Evolutionary conservation across 352 stramenopile genomes (phyloP).

Genomic region (Globisporangium uncinulatum): DNA sequence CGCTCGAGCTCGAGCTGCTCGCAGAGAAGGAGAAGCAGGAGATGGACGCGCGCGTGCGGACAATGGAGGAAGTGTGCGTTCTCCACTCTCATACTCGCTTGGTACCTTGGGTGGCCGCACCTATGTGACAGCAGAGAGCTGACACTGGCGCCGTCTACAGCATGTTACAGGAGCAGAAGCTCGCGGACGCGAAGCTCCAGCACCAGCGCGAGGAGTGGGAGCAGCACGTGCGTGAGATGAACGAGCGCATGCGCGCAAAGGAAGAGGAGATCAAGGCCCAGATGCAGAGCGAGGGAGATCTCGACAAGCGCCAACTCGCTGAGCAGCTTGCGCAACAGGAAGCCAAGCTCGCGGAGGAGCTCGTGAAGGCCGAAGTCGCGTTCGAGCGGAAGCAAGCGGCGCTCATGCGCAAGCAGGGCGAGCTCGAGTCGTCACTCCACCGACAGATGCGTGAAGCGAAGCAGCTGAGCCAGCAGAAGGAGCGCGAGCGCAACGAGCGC

Average conservation of each 20-base stretch:
- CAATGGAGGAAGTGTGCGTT: slow-evolving; percentile 68
- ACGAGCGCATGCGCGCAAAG: slow-evolving; percentile 70
- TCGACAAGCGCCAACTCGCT: slow-evolving; percentile 69
- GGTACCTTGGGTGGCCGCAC: background rate
- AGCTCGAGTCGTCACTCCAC: slow-evolving; percentile 65
- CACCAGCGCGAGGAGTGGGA: slow-evolving; percentile 74
- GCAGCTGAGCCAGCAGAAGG: slow-evolving; percentile 57
- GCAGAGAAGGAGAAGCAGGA: slow-evolving; percentile 69
- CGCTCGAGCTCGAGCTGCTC: slow-evolving; percentile 45
- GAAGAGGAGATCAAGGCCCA: slow-evolving; percentile 69
- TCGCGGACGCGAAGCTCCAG: slow-evolving; percentile 53
- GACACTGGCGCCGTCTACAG: slow-evolving; percentile 9
- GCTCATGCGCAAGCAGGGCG: slow-evolving; percentile 53
- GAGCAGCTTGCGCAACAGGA: slow-evolving; percentile 73
- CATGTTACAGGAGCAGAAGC: slow-evolving; percentile 51
- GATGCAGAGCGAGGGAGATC: slow-evolving; percentile 65
- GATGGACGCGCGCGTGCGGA: slow-evolving; percentile 65
- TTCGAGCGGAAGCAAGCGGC: slow-evolving; percentile 78
- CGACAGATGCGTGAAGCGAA: slow-evolving; percentile 80
- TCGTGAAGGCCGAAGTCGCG: slow-evolving; percentile 66
- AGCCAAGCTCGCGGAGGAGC: slow-evolving; percentile 66
- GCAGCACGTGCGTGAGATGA: slow-evolving; percentile 50
- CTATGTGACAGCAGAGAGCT: background rate
- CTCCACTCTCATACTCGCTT: background rate
- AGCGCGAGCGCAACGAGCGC: slow-evolving; percentile 64